phyloP scores from a whole-genome alignment of 2,329 filamentous ascomycete genomes.

The Pseudodiploospora longispora region DNA sequence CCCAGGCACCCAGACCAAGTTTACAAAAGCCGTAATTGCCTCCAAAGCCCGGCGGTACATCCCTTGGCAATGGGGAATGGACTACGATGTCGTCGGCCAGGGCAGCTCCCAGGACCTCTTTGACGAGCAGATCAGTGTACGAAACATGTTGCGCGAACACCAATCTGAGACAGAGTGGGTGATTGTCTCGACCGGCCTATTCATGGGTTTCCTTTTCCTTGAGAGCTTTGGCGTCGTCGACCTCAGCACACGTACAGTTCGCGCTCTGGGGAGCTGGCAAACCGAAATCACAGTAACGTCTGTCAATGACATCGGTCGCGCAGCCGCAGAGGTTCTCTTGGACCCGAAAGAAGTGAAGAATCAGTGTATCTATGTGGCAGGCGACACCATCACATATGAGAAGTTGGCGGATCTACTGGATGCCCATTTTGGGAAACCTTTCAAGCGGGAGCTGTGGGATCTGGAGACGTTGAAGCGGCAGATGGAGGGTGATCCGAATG shows the following conservation, averaged over 20 bases:
- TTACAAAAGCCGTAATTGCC: conserved; percentile 45
- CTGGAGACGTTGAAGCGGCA: conserved; percentile 35
- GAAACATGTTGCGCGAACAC: conserved; percentile 42
- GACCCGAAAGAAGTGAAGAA: conserved; percentile 25
- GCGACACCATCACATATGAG: conserved; percentile 54
- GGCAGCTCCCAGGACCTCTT: conserved; percentile 57
- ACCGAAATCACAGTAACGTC: conserved; percentile 55
- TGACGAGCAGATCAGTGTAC: conserved; percentile 57
- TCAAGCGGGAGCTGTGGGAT: conserved; percentile 44
- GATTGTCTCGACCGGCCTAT: conserved; percentile 61
- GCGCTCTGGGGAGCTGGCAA: conserved; percentile 54
- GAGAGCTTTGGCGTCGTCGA: conserved; percentile 55
- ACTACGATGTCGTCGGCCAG: conserved; percentile 57
- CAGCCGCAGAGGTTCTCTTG: conserved; percentile 49
- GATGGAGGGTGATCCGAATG: conserved; percentile 38
- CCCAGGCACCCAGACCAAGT: conserved; percentile 47
- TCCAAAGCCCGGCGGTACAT: conserved; percentile 46
- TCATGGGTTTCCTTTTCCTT: conserved; percentile 63
- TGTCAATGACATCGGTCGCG: conserved; percentile 53
- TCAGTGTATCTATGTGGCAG: conserved; percentile 49
- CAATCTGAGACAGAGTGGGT: conserved; percentile 43
- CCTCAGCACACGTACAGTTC: conserved; percentile 29
- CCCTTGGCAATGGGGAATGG: conserved; percentile 68
- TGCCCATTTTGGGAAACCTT: conserved; percentile 24
- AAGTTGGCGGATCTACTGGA: conserved; percentile 46